phyloP scores from a whole-genome alignment of 2,329 filamentous ascomycete genomes.

The Penicillium rolfsii region DNA sequence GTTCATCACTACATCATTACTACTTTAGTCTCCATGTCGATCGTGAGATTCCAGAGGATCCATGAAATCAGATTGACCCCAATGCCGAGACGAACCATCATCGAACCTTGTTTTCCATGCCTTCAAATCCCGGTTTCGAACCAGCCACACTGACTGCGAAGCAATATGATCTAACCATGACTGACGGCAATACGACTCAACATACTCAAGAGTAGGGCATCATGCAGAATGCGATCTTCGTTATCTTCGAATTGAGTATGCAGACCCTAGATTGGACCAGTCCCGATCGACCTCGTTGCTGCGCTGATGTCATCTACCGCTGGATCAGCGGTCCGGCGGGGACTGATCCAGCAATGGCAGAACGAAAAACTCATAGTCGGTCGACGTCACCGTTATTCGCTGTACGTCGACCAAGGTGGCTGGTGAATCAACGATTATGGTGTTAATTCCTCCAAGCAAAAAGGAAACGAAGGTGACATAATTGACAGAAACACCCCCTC shows the following conservation, averaged over 20 bases:
- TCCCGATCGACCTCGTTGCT: not conserved
- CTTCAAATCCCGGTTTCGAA: not conserved
- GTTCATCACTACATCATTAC: not conserved
- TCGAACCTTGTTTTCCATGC: not conserved
- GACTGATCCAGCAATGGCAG: not conserved
- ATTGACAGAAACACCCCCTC: too few species aligned
- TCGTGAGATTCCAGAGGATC: not conserved
- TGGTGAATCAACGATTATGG: not conserved
- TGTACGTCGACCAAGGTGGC: not conserved
- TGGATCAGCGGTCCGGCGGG: not conserved
- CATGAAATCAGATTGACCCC: conserved; percentile 2
- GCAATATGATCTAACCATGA: not conserved
- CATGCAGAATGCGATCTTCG: not conserved
- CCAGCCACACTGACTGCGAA: not conserved
- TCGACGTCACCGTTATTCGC: not conserved
- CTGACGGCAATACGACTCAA: not conserved
- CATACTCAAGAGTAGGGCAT: not conserved
- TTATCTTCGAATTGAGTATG: not conserved
- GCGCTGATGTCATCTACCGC: conserved; percentile 4
- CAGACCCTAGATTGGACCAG: not conserved
- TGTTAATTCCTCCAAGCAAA: not conserved
- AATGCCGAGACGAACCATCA: not conserved
- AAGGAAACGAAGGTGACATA: too few species aligned
- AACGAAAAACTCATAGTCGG: not conserved
- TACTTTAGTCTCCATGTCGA: not conserved